A percentile compares a stretch with the other conserved stretches of the same genome.
Conservation (phyloP, 306 rosid species). For the Quercus suber region DNA sequence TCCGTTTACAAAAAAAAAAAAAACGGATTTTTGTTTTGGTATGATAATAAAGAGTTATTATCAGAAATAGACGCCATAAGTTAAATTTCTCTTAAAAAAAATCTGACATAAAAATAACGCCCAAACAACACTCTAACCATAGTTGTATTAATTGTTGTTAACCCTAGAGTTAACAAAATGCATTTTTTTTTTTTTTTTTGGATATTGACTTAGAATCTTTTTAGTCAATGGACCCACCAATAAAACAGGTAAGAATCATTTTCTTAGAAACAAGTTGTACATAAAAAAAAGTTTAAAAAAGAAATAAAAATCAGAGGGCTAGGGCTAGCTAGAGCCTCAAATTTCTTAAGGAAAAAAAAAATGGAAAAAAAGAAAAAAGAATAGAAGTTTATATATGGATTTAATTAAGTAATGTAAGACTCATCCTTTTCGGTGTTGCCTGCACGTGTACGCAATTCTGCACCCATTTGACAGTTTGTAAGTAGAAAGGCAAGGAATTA, state of each 20-base stretch:
- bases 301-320: too few relatives aligned
- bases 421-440: not conserved
- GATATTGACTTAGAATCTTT: not conserved
- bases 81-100: too few relatives aligned
- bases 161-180: not conserved
- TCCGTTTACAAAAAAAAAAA: rapidly evolving
- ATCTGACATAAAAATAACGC: not conserved
- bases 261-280: slow-evolving; percentile 33
- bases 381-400: not conserved
- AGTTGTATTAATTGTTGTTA: not conserved
- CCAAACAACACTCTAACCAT: slow-evolving; percentile 1
- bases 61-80: rapidly evolving
- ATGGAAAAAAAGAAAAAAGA: not conserved
- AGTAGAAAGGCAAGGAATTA: not conserved
- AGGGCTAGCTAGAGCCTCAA: too few relatives aligned
- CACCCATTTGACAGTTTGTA: not conserved
- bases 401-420: not conserved
- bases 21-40: rapidly evolving
- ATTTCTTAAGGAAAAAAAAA: too few relatives aligned
- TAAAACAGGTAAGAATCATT: slow-evolving; percentile 32
- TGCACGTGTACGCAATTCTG: not conserved
- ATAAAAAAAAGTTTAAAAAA: not conserved
- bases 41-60: rapidly evolving
- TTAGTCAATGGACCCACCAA: slow-evolving; percentile 32
- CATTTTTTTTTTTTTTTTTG: not conserved